Base-by-base conservation (phyloP, 1,139 yeast species). In the Blastobotrys buckinghamii region DNA sequence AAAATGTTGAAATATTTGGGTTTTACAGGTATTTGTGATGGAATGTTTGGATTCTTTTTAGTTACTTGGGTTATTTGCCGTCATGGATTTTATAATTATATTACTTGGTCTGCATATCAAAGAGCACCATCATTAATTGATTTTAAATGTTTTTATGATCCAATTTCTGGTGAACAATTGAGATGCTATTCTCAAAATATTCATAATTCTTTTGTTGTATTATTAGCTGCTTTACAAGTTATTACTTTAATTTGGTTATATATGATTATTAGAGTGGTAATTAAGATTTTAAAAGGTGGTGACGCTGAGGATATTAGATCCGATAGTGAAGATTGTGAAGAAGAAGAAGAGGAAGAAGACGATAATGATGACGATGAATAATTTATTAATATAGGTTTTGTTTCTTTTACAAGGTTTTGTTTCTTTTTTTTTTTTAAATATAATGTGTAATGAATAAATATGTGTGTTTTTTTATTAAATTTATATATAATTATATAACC, bases 251-350 rank as follows among this genome's bases (percentile, higher is more conserved):
- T 84, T 50, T 88, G 97, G 97, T 74, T 87, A 74, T 78, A 73
- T 61, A 73, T 84, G 68, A 88, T 89, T 54, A 55, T 76, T 17
- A 79, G 78, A 58, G 94, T 88, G 29, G 87, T 86, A 17, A 68
- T 74, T 52, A 80, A 75, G 60, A 94, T 88, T 22, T 55, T 87
- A 32, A 72, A 75, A 7, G 97, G 97, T 5, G 73, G 70, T 19
- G 79, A 81, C 33, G 86, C 85, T 1, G 94, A 88, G 45, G 96
- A 89, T 64, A 85, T 84, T 52, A 83, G 95, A 56, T 80, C 95
- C 63, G 90, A 87, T 60, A 86, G 78, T 56, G 92, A 84, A 42
- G 84, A 79, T 47, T 9, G 6, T 2, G 44, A 27, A 2, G 44
- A 26, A 32, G 32, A 22, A 7, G 39, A 42, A 2, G 45, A 34